Evolutionary conservation across 2,329 filamentous ascomycete genomes (phyloP), one percentile per base, ranked within the genome.

Genomic region (Penicillium olsonii): DNA sequence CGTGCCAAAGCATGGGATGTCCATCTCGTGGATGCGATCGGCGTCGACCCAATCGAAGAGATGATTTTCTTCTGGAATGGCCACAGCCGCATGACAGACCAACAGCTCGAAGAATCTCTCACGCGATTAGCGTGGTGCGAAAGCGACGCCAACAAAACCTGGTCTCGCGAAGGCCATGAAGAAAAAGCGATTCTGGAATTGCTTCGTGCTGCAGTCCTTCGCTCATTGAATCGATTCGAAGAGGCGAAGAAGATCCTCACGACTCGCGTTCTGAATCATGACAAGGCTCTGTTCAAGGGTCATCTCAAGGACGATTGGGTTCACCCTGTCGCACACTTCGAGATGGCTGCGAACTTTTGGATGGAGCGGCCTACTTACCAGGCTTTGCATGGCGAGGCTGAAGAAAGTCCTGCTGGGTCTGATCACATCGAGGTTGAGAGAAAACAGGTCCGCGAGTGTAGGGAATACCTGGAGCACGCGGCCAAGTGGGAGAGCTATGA

Each of bases 21-120:
- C 26, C 81, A 86, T 40, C 76, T 96, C 3, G 81, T 87, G 2
- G 92, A 97, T 60, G 91, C 88, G 0, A 78, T 95, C 8, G 91
- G 91, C 0, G 79, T 89, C 3, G 88, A 85, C 52, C 94, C 94
- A 0, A 77, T 90, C 0, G 83, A 91, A 62, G 94, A 97, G 74
- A 95, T 97, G 87, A 85, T 88, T 11, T 95, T 92, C 68, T 84
- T 97, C 61, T 97, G 92, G 92, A 92, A 90, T 64, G 92, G 92
- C 0, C 84, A 84, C 60, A 92, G 89, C 70, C 84, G 90, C 46
- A 95, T 96, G 89, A 76, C 81, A 2, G 61, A 72, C 1, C 72
- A 74, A 0, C 82, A 92, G 52, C 75, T 96, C 12, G 75, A 87
- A 40, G 73, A 77, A 35, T 88, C 84, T 0, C 67, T 90, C 31